Base-by-base conservation (phyloP, 148 eudicot genomes). In the Silene conica region DNA sequence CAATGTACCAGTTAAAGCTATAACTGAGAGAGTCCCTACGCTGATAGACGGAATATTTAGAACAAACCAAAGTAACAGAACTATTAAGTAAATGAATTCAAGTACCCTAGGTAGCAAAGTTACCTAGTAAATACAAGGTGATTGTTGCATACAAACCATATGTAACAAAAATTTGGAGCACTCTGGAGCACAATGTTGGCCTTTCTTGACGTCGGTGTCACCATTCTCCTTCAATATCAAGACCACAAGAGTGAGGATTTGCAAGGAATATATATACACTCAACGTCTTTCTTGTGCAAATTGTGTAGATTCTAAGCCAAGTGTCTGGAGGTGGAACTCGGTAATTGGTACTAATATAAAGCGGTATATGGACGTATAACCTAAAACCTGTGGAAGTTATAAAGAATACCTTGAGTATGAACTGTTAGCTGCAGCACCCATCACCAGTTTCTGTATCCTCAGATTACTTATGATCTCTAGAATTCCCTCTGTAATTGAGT, bases 381-480 rank as follows among this genome's bases (percentile, higher is more conserved):
- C 52, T n/a, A 41, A 22, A 21, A 67, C 25, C 20, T 38, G 26
- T 22, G 4, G 58, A 25, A 43, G 21, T 5, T 67, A 1, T 15
- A 16, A 16, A 3, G 23, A 16, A 55, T 54, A 70, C 73, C 73
- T 70, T 2, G 73, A 70, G 61, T 70, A 70, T 70, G 23, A 6
- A 18, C 61, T 54, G 73, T 54, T 70, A n/a, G 73, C 73, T 70
- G 23, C 73, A 20, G 62, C 73, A 70, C 73, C 73, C 73, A 70
- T 52, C 60, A 70, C 73, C 73, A 70, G 62, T 70, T 70, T 70
- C 12, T 15, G 60, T 54, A 70, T 70, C 43, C 46, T 26, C 46
- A 70, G 15, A 8, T 25, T 19, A 54, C 1, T 16, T 70, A 70
- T 18, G 46, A 56, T 45, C 26, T 70, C 73, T 4, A 70, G 1